Conservation (phyloP, 2,329 filamentous ascomycete genomes). For the Aspergillus thermomutatus region DNA sequence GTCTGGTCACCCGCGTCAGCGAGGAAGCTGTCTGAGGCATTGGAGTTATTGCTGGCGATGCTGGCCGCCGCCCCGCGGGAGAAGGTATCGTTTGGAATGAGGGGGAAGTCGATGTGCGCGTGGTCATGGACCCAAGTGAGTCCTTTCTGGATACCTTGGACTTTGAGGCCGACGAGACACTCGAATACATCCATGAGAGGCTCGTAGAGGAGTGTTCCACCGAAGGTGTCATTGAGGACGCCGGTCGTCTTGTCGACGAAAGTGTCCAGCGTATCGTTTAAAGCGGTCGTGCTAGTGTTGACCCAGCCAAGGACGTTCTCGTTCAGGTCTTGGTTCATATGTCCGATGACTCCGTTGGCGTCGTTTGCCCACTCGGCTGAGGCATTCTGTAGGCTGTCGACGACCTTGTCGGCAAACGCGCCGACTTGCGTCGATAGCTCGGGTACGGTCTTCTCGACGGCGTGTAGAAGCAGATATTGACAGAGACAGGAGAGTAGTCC, state of each 20-base stretch:
- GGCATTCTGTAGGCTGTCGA: slow-evolving; percentile 66
- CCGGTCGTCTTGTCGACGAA: slow-evolving; percentile 76
- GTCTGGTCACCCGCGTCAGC: slow-evolving; percentile 70
- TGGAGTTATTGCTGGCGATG: slow-evolving; percentile 45
- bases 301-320: slow-evolving; percentile 83
- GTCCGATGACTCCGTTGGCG: slow-evolving; percentile 68
- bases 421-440: slow-evolving; percentile 71
- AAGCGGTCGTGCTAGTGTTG: slow-evolving; percentile 72
- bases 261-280: slow-evolving; percentile 80
- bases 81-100: slow-evolving; percentile 76
- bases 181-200: slow-evolving; percentile 76
- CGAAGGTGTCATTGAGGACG: slow-evolving; percentile 73
- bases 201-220: slow-evolving; percentile 73
- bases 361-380: slow-evolving; percentile 73
- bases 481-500: slow-evolving; percentile 79
- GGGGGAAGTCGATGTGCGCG: slow-evolving; percentile 76
- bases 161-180: slow-evolving; percentile 85
- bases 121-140: slow-evolving; percentile 92
- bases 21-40: slow-evolving; percentile 65
- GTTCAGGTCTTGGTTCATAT: slow-evolving; percentile 72
- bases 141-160: slow-evolving; percentile 77
- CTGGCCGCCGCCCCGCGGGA: slow-evolving; percentile 68
- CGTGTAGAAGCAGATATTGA: slow-evolving; percentile 72
- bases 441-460: slow-evolving; percentile 72
- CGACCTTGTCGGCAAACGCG: slow-evolving; percentile 74